Conservation (phyloP, 2,329 filamentous ascomycete genomes). For the Epicoccum sorghinum region DNA sequence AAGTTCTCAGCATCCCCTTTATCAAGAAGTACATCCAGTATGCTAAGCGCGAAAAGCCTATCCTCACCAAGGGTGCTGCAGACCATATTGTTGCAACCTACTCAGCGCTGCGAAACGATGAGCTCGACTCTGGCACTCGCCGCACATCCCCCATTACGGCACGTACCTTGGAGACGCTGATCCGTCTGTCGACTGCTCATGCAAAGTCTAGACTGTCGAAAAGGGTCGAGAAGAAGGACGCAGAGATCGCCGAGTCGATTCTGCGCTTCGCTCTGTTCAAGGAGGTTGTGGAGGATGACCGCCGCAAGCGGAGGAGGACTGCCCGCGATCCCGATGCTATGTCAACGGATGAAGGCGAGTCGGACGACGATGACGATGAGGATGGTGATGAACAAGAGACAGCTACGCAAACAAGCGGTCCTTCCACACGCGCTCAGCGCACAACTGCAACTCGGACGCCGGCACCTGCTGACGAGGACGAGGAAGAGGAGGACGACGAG, state of each 20-base stretch:
- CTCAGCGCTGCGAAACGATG: conserved; percentile 91
- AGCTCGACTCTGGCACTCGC: conserved; percentile 91
- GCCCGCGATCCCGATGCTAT: conserved; percentile 63
- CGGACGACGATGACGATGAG: conserved; percentile 66
- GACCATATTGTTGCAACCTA: conserved; percentile 92
- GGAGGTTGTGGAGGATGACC: conserved; percentile 80
- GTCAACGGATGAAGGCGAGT: conserved; percentile 63
- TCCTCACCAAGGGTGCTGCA: conserved; percentile 87
- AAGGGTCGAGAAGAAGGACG: conserved; percentile 87
- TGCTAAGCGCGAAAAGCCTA: conserved; percentile 88
- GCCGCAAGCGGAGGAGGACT: conserved; percentile 82
- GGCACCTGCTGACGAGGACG: conserved; percentile 46
- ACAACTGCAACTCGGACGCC: conserved; percentile 39
- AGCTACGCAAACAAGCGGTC: conserved; percentile 48
- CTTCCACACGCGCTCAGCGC: conserved; percentile 41
- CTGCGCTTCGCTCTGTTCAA: conserved; percentile 96
- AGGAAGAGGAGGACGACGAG: conserved; percentile 62
- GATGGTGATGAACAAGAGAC: conserved; percentile 56
- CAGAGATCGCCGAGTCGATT: conserved; percentile 84
- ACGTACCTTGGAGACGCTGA: conserved; percentile 96
- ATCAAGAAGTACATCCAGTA: conserved; percentile 99
- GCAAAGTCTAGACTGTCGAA: conserved; percentile 90
- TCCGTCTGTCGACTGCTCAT: conserved; percentile 94
- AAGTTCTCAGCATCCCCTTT: conserved; percentile 94
- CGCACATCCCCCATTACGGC: conserved; percentile 95